Evolutionary conservation across 106 monocot species (phyloP).

Genomic region (Triglochin maritima): DNA sequence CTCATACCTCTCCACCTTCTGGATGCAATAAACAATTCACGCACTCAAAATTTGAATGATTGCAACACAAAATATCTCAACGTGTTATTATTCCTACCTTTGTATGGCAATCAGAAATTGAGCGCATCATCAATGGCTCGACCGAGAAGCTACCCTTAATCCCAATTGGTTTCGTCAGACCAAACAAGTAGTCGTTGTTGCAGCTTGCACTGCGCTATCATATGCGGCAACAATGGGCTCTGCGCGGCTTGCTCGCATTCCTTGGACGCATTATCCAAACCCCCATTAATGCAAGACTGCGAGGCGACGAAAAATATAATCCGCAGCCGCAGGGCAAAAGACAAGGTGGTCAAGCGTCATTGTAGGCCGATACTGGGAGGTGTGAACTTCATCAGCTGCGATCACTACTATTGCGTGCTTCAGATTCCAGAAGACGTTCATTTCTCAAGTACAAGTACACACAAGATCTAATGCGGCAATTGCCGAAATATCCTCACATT

Average conservation of each 20-base stretch:
- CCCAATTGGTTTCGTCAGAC: not conserved
- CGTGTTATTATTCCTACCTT: too few species aligned
- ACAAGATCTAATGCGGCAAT: conserved; percentile 53
- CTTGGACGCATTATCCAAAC: too few species aligned
- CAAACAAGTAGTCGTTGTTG: too few species aligned
- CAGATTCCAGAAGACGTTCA: conserved; percentile 58
- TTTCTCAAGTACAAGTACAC: conserved; percentile 27
- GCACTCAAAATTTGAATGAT: too few species aligned
- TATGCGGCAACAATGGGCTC: conserved; percentile 1
- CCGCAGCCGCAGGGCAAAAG: conserved; percentile 20
- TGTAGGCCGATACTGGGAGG: conserved; percentile 54
- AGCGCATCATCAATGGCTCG: too few species aligned
- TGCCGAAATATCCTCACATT: conserved; percentile 48
- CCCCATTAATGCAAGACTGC: too few species aligned
- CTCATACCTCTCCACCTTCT: too few species aligned
- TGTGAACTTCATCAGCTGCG: conserved; percentile 68
- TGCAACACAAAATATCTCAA: too few species aligned
- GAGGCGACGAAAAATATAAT: too few species aligned
- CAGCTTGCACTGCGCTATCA: too few species aligned
- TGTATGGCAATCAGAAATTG: not conserved
- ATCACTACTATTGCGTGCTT: conserved; percentile 43
- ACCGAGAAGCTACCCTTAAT: not conserved
- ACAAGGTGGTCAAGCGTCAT: conserved; percentile 17
- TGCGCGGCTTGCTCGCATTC: not conserved
- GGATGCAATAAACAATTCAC: too few species aligned